These are phyloP conservation scores for Nicotiana sylvestris DNA, from an alignment of 257 asterid species.

Conservation along the genomic window DNA sequence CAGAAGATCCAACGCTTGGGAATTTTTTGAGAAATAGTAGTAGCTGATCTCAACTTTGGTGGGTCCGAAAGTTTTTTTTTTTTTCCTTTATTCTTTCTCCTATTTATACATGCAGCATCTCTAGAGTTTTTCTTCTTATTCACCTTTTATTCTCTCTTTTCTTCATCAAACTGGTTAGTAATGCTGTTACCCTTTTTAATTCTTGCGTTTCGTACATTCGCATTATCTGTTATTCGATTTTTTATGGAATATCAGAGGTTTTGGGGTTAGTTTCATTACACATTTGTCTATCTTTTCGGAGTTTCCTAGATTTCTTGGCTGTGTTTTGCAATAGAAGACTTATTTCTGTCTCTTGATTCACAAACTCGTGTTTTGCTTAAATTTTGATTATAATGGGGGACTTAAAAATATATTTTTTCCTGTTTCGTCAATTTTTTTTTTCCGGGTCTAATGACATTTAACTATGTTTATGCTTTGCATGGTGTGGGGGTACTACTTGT, in stretches of 20 bases:
- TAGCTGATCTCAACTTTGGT: neutral
- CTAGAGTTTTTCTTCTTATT: conserved; percentile 2
- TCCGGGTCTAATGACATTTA: neutral
- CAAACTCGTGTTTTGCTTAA: neutral
- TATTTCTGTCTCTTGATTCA: neutral
- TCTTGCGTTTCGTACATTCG: neutral
- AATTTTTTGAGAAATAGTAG: neutral
- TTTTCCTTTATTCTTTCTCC: neutral
- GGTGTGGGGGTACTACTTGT: neutral
- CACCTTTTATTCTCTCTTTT: neutral
- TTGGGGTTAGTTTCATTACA: neutral
- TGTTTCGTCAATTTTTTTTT: neutral
- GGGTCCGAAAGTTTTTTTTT: neutral
- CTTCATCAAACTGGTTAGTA: conserved; percentile 20
- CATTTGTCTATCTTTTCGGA: neutral
- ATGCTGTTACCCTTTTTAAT: neutral
- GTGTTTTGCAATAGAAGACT: neutral
- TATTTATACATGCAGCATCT: conserved; percentile 15
- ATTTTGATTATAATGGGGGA: neutral
- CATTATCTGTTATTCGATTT: neutral
- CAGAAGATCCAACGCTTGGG: conserved; percentile 10
- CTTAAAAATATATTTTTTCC: neutral
- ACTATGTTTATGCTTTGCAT: neutral
- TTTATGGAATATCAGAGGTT: neutral
- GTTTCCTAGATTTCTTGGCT: neutral